Evolutionary conservation across 2,329 filamentous ascomycete species (phyloP), one percentile per base, ranked within the genome.

Genomic region (Davidsoniella neocaledoniae): DNA sequence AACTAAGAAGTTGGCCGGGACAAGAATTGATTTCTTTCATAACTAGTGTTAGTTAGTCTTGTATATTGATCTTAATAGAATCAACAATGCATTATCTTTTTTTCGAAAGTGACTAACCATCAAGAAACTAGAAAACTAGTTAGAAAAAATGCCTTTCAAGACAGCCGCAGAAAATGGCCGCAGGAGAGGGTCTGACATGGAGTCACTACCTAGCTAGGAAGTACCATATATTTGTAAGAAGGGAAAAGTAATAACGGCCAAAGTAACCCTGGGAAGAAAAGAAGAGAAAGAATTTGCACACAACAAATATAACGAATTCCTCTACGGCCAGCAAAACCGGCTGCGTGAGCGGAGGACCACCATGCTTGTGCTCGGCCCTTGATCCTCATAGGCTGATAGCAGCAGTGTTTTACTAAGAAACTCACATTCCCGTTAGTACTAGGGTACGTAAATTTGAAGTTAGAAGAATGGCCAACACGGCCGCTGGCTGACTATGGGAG

Each of bases 101-200:
- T 45, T 33, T n/a, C 16, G 5, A 10, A 23, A 26, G 36, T 26
- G 23, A 23, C 12, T 19, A 9, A 40, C 21, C 19, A 12, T n/a
- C 8, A 33, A 29, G 7, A 37, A 21, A 9, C 46, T 41, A 26
- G 33, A n/a, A 37, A 48, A 9, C 26, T 23, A n/a, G 26, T n/a
- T n/a, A 48, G 25, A 48, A 42, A 43, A 25, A 29, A 16, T 42
- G 39, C 46, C 43, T 45, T 5, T 45, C 6, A 25, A 19, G 26
- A 23, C 12, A 39, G 36, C 16, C 38, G 46, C 21, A 21, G 10
- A 48, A 39, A 39, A 10, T 1, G 46, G 46, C 46, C 39, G 46
- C 46, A 48, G 21, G 17, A 42, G 25, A 40, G 46, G 46, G 42
- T n/a, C 42, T 29, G 23, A 25, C 40, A 43, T 43, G 40, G 40